Base-by-base conservation (phyloP, 2,329 filamentous ascomycete genomes). In the Dothidotthia symphoricarpi region DNA sequence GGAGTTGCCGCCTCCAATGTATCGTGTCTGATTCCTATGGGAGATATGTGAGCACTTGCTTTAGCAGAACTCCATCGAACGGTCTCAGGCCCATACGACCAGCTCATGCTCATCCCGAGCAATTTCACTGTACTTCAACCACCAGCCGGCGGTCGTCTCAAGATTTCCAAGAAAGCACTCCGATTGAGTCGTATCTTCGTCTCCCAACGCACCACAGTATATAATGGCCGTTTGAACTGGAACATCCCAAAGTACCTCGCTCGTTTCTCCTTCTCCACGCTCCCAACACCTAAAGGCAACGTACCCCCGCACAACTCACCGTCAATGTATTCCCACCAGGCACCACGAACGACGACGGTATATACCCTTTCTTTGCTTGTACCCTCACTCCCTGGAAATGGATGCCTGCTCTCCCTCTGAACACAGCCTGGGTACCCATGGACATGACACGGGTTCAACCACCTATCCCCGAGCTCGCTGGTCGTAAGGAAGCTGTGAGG, bases 241-340 rank as follows among this genome's bases (percentile, higher is more conserved):
- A 62, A 65, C 43, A 64, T 66, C 16, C 57, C 61, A 9, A 64
- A 66, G 37, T 58, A 63, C 41, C 55, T 64, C 13, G 59, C 60
- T 0, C 59, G 62, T 16, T 64, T 64, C 43, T 37, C 45, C 11
- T 66, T 63, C 44, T 62, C 57, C 11, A 47, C 57, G 0, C 57
- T 57, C 0, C 37, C 45, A 3, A 59, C 56, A 1, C 24, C 43
- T 0, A 34, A 39, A 6, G 52, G 51, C 9, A 28, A 31, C 7
- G 37, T 46, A 0, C 52, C 56, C 59, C 54, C 0, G 24, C 40
- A 9, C 34, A 41, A 3, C 53, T 63, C 3, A 56, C 49, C 3
- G 43, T 63, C 27, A 49, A 51, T 16, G 55, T 62, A 4, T 63
- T 53, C 11, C 44, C 59, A 2, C 57, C 60, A 0, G 45, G 49